These are phyloP conservation scores for Moelleriella libera DNA, from an alignment of 2,329 filamentous ascomycete species.

Conservation along the genomic window DNA sequence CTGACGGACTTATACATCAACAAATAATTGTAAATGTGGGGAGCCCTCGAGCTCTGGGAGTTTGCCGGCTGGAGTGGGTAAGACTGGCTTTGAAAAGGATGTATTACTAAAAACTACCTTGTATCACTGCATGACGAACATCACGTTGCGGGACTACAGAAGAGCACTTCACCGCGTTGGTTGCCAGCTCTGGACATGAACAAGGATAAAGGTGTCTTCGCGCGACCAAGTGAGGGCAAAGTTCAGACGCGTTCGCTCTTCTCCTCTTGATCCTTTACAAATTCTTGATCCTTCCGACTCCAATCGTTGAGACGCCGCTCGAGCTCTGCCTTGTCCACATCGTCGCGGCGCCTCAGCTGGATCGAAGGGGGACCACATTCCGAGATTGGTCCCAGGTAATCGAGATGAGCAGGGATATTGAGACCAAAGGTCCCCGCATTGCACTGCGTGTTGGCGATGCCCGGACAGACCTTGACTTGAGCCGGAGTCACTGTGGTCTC, in stretches of 20 bases:
- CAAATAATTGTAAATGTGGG: background rate
- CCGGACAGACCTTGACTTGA: conserved; percentile 32
- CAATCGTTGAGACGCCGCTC: conserved; percentile 6
- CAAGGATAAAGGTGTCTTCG: too few relatives aligned
- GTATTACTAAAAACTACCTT: too few relatives aligned
- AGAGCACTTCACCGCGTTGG: too few relatives aligned
- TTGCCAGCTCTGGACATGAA: too few relatives aligned
- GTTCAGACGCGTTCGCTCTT: too few relatives aligned
- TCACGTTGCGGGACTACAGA: too few relatives aligned
- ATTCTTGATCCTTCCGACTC: conserved; percentile 1
- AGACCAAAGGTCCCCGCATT: conserved; percentile 34
- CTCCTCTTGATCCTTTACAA: background rate
- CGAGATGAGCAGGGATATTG: conserved; percentile 27
- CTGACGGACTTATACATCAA: background rate
- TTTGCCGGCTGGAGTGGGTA: background rate
- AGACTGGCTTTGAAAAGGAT: background rate
- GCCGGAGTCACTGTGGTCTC: conserved; percentile 13
- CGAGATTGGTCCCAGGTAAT: conserved; percentile 32
- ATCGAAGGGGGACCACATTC: conserved; percentile 19
- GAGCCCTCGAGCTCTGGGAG: background rate
- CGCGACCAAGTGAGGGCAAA: too few relatives aligned
- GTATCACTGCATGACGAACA: too few relatives aligned
- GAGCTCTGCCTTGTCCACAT: conserved; percentile 16
- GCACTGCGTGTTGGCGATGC: conserved; percentile 31
- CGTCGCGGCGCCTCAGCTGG: conserved; percentile 12